These are phyloP conservation scores for Aspergillus sp. DNA, from an alignment of 2,329 filamentous ascomycete species.

Conservation along the genomic window DNA sequence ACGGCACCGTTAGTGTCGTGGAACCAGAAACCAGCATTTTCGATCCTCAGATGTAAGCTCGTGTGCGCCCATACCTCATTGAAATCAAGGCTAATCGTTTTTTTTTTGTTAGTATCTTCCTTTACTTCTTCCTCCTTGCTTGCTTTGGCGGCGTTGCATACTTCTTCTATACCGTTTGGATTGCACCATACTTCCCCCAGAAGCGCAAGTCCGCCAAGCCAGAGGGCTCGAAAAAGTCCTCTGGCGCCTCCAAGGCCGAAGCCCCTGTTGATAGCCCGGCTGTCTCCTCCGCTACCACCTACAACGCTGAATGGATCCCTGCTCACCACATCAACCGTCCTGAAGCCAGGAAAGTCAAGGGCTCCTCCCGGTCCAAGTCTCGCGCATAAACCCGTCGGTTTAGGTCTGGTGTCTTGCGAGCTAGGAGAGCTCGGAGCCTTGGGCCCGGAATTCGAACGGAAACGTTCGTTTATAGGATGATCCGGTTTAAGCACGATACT, in stretches of 20 bases:
- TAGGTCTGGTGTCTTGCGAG: slow-evolving; percentile 1
- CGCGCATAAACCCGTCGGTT: slow-evolving; percentile 28
- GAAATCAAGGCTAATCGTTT: slow-evolving; percentile 6
- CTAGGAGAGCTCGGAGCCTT: not conserved
- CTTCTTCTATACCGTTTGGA: slow-evolving; percentile 98
- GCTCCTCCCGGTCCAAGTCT: slow-evolving; percentile 41
- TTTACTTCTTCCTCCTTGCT: slow-evolving; percentile 85
- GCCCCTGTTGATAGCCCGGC: slow-evolving; percentile 67
- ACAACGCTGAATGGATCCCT: slow-evolving; percentile 94
- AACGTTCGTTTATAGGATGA: slow-evolving; percentile 8
- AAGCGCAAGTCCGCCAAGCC: slow-evolving; percentile 61
- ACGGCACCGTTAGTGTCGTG: slow-evolving; percentile 80
- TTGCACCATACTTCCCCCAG: slow-evolving; percentile 93
- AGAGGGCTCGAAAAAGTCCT: slow-evolving; percentile 64
- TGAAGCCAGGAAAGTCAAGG: slow-evolving; percentile 63
- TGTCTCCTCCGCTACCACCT: slow-evolving; percentile 69
- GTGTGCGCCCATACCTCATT: not conserved
- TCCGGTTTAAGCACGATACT: slow-evolving; percentile 8
- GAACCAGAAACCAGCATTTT: slow-evolving; percentile 89
- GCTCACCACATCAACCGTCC: slow-evolving; percentile 85
- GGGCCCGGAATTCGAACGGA: slow-evolving; percentile 7
- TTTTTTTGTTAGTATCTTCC: slow-evolving; percentile 73
- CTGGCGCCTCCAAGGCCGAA: slow-evolving; percentile 65
- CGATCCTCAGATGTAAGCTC: slow-evolving; percentile 83
- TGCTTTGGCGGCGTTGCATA: slow-evolving; percentile 79